Evolutionary conservation across 495 filamentous ascomycete species (phyloP).

Genomic region (Apodospora peruviana): DNA sequence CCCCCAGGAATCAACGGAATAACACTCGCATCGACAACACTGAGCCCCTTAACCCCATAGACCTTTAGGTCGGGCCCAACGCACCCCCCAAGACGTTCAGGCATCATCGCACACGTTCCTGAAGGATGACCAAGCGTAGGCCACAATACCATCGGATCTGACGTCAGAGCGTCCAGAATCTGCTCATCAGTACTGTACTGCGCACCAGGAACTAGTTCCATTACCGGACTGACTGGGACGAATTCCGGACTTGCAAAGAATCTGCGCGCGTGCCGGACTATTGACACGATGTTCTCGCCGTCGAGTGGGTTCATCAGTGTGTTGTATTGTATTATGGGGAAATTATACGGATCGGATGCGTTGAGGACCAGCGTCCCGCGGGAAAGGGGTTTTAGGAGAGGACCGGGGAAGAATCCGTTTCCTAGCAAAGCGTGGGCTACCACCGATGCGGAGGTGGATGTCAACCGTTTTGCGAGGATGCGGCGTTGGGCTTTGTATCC

Average conservation of each 20-base stretch:
- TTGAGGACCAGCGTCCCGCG: constrained; percentile 35
- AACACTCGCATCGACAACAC: constrained; percentile 47
- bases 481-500: constrained; percentile 16
- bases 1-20: constrained; percentile 29
- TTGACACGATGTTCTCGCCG: constrained; percentile 26
- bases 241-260: constrained; percentile 35
- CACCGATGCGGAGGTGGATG: not conserved
- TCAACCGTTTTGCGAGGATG: constrained; percentile 12
- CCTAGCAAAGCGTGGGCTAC: constrained; percentile 15
- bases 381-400: constrained; percentile 29
- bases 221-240: constrained; percentile 22
- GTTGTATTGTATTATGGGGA: constrained; percentile 26
- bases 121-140: constrained; percentile 20
- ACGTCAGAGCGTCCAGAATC: constrained; percentile 23
- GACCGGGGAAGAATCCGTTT: constrained; percentile 17
- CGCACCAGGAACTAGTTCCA: constrained; percentile 41
- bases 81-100: constrained; percentile 34
- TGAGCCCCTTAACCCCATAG: constrained; percentile 41
- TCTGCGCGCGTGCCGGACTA: constrained; percentile 47
- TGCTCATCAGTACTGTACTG: constrained; percentile 39
- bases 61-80: constrained; percentile 49
- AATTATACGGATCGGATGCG: constrained; percentile 18
- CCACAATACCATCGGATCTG: constrained; percentile 7
- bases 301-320: constrained; percentile 31
- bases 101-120: constrained; percentile 39